Evolutionary conservation across 306 rosid species (phyloP), one percentile per base, ranked within the genome.

Genomic region (Dryas alaskensis): DNA sequence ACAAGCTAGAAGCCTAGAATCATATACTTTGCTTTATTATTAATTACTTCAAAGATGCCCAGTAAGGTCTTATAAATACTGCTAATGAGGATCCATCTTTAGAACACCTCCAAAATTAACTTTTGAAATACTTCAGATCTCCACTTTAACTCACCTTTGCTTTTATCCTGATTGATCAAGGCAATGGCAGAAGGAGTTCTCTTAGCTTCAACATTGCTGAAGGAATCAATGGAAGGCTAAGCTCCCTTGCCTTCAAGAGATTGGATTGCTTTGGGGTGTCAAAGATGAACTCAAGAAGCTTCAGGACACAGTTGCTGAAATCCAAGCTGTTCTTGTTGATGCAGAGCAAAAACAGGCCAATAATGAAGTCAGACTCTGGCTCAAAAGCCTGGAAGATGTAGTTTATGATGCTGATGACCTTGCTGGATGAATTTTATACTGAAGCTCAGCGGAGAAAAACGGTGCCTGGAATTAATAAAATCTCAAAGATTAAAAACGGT

Each of bases 351-450:
- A 51, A 7, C 79, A 73, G 3, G 51, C 51, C 47, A 83, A 59
- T 52, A 14, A 58, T 51, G 57, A 19, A 2, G 74, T 76, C 37
- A 54, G 40, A 25, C 53, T 50, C 52, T 79, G 84, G 82, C 61
- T 83, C 67, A 7, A 22, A 60, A 69, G 67, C 67, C 77, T 80
- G 66, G 68, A 40, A 14, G 68, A 46, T 17, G 47, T 25, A 10
- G 45, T 79, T 8, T 45, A 79, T 43, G 79, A 83, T 40, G 77
- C 79, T 14, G 65, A 64, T 50, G 82, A 80, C 64, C 7, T 16
- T 83, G 60, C 13, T 83, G 4, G 84, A 80, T 42, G 82, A 80
- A 52, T n/a, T 80, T 11, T 37, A 53, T 1, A 72, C 68, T 2
- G 78, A 79, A 67, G 69, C 27, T 60, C 57, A 71, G 76, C 45